Base-by-base conservation (phyloP, 495 filamentous ascomycete genomes). In the Neurospora terricola region DNA sequence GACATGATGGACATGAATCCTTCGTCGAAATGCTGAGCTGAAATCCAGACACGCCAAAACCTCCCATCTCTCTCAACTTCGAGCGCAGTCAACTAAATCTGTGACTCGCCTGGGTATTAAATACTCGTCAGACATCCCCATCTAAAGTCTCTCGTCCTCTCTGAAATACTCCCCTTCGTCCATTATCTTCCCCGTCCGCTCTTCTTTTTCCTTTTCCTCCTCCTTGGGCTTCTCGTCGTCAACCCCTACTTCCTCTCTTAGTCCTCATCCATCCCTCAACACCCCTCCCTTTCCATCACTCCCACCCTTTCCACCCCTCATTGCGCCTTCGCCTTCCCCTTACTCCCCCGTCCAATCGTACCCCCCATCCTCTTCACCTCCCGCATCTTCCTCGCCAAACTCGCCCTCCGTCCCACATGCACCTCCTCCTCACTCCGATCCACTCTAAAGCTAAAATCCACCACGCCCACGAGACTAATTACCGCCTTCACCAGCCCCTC, bases 381-480 rank as follows among this genome's bases (percentile, higher is more conserved):
- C 71, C 5, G 54, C 69, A 10, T 69, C 16, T 69, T 34, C 71
- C 5, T 68, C 69, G 70, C 48, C 39, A 75, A 59, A 38, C 48
- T 76, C 27, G 76, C 74, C 6, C 74, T 74, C 11, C 72, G 75
- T 7, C 38, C 73, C 4, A 40, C 71, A 18, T 10, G 5, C 12
- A 66, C 71, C n/a, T 38, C 70, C 30, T 34, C 66, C 54, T 69
- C 36, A 27, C 69, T 70, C 5, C 27, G 12, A 27, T 54, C 69
- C 21, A 84, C 73, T 30, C 75, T 75, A 76, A 93, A 94, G 18
- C 91, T 90, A 75, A 96, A 96, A 78, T 95, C 93, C 18, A 94
- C 86, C 72, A 94, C 92, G 4, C 93, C 93, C 5, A 96, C 93
- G 36, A 96, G 79, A 21, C 84, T 85, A 75, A 87, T 92, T 1